Base-by-base conservation (phyloP, 2,329 filamentous ascomycete genomes). In the Aspergillus pseudoterreus region DNA sequence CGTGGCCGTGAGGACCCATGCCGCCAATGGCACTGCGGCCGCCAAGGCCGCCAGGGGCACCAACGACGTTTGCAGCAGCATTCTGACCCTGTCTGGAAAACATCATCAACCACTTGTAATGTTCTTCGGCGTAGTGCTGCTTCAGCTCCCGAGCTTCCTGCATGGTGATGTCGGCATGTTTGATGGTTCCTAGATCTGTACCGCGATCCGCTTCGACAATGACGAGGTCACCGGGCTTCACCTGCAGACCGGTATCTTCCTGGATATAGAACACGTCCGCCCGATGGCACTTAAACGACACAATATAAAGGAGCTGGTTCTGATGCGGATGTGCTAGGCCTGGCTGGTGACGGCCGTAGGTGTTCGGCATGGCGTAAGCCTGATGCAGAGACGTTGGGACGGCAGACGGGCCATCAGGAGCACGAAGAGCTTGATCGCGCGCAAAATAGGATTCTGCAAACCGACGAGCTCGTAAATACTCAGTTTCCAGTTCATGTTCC, bases 71-170 rank as follows among this genome's bases (percentile, higher is more conserved):
- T 11, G 72, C 66, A 4, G 70, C 68, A 21, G 75, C 75, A 49
- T 69, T 69, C 57, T 68, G 78, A 59, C 74, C 89, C 66, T 84
- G 88, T 68, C 91, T 86, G 1, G 91, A 96, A 71, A 96, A 99
- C 88, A 97, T 94, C 88, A 97, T 96, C 48, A 99, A 80, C 90
- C 92, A 97, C 65, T 91, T 92, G 75, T 96, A 96, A 69, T 99
- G 94, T 68, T 97, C 91, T 68, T 96, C 90, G 2, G 88, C 88
- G 59, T 92, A 95, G 61, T 94, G 86, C 62, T 95, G 90, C 70
- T 96, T 96, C 59, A 91, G 76, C 44, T 94, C 87, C 64, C 94
- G 92, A 8, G 94, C 94, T 47, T 87, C 83, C 59, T 91, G 86
- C 81, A 91, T 91, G 56, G 90, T 88, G 36, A 97, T 85, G 62